A percentile compares a stretch with the other conserved stretches of the same genome.
phyloP scores from a whole-genome alignment of 805 yeast genomes.

The Kodamaea hsintzibuensis region DNA sequence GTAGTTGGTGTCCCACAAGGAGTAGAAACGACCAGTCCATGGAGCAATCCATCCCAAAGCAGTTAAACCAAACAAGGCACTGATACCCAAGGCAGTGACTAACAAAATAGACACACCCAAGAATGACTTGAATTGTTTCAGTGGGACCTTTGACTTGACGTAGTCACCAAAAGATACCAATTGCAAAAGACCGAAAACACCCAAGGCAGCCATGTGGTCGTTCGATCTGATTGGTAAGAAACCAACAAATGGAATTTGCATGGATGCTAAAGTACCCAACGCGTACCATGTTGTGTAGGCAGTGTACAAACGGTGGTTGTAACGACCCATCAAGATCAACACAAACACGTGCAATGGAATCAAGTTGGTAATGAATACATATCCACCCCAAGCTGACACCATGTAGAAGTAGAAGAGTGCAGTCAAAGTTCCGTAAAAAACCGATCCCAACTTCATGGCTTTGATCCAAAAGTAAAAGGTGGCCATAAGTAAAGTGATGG shows the following conservation, averaged over 20 bases:
- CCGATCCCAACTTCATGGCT: slow-evolving; percentile 87
- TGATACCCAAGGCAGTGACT: slow-evolving; percentile 62
- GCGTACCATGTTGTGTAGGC: slow-evolving; percentile 97
- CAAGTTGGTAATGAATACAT: slow-evolving; percentile 96
- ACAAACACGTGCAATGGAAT: slow-evolving; percentile 95
- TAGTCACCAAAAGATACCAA: slow-evolving; percentile 84
- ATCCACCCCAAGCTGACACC: slow-evolving; percentile 99
- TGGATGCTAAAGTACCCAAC: slow-evolving; percentile 94
- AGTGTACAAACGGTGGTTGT: slow-evolving; percentile 76
- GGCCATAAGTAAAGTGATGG: slow-evolving; percentile 92
- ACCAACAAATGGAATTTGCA: slow-evolving; percentile 99
- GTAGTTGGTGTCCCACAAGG: slow-evolving; percentile 96
- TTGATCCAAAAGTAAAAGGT: slow-evolving; percentile 96
- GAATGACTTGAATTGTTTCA: slow-evolving; percentile 70
- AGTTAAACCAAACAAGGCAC: slow-evolving; percentile 76
- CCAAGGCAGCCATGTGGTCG: slow-evolving; percentile 98
- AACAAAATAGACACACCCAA: slow-evolving; percentile 58
- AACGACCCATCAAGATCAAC: slow-evolving; percentile 91
- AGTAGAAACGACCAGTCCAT: slow-evolving; percentile 99
- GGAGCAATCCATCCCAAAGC: slow-evolving; percentile 95
- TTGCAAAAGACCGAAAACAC: slow-evolving; percentile 94
- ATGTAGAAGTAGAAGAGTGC: slow-evolving; percentile 93
- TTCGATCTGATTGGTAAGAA: slow-evolving; percentile 94
- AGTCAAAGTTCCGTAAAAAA: slow-evolving; percentile 77
- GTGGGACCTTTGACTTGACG: slow-evolving; percentile 69